A percentile compares a stretch with the other conserved stretches of the same genome.
These are phyloP conservation scores for Podaxis pistillaris DNA, from an alignment of 768 basidiomycete species.

Conservation along the genomic window DNA sequence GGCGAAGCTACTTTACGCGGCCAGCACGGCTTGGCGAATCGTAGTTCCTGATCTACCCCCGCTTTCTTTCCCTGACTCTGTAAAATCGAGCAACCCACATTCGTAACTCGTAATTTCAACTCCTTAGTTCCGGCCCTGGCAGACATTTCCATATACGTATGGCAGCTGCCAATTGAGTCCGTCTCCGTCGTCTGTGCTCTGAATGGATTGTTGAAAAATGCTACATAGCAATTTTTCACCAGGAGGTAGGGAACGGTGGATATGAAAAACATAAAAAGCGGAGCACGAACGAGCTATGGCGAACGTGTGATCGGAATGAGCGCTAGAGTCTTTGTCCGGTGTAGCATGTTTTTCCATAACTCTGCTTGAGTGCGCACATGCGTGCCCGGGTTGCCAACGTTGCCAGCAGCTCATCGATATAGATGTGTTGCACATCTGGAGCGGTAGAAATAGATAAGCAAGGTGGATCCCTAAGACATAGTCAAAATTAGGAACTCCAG, in stretches of 20 bases:
- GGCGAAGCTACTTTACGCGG: neutral
- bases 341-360: neutral
- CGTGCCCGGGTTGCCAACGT: constrained; percentile 4
- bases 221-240: neutral
- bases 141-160: neutral
- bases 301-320: constrained; percentile 7
- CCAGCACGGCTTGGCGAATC: neutral
- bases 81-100: neutral
- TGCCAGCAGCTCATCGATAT: neutral
- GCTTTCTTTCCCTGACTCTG: neutral
- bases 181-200: neutral
- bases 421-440: neutral
- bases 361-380: constrained; percentile 9
- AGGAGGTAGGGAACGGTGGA: neutral
- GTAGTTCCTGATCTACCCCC: neutral
- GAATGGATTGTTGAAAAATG: neutral
- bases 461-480: neutral
- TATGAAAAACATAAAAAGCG: neutral
- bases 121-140: constrained; percentile 4
- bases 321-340: neutral
- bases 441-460: neutral
- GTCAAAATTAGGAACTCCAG: neutral
- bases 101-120: neutral
- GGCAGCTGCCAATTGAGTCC: no score
- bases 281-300: constrained; percentile 2